Evolutionary conservation across 306 rosid species (phyloP), one percentile per base, ranked within the genome.

Genomic region (Myrica gale): DNA sequence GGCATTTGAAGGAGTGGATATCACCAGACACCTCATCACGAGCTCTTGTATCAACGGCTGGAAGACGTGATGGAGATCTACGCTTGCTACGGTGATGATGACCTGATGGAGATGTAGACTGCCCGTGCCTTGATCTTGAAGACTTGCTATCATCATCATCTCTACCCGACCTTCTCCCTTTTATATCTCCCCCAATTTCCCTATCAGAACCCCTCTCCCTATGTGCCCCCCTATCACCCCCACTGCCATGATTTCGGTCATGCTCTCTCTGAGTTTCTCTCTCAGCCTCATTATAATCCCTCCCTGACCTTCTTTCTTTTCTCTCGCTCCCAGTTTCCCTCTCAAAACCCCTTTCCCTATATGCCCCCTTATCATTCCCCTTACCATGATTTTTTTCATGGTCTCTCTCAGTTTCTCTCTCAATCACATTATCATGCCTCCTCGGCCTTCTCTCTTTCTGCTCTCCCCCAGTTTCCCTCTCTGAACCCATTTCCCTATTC

Each of bases 11-110:
- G 93, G 82, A 83, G 84, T 85, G 90, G 89, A 90, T 90, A 88
- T 93, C 98, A 91, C 98, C 97, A 74, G 88, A 87, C 92, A 91
- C 98, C 98, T 94, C 98, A 80, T 91, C 97, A 80, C 82, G 93
- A 82, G 83, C 83, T 76, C 65, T 87, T 86, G 75, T 37, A 56
- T 76, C 82, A 7, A 73, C 65, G 47, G 74, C 75, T 16, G 57
- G 82, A 48, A 67, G 82, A 8, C 92, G 92, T 7, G 91, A 89
- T 66, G 21, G 80, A 82, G 93, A 91, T 82, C 87, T 85, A 19
- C 63, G 87, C 60, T 82, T 85, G 77, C 84, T 80, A 84, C 78
- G 85, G 20, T 45, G 90, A 23, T 83, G 80, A 32, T 41, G 82
- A 80, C 84, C 87, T 9, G 80, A 85, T 17, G 90, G 82, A 78